phyloP scores from a whole-genome alignment of 345 rosid species.

The Raphanus raphanistrum region DNA sequence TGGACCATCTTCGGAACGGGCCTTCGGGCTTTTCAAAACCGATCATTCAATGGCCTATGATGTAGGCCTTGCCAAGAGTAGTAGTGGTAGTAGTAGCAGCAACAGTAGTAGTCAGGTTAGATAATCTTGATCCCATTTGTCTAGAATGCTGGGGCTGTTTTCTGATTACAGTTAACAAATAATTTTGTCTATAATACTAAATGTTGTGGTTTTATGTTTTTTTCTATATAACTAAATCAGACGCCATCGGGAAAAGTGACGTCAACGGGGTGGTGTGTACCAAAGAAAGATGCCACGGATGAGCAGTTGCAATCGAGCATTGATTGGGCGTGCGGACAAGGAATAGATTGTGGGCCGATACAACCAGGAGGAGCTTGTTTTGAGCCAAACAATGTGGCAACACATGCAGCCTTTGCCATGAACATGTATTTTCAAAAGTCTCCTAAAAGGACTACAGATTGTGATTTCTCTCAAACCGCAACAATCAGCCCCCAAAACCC shows the following conservation, averaged over 20 bases:
- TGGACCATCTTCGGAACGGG: conserved; percentile 77
- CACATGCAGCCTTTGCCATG: conserved; percentile 92
- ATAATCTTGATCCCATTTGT: neutral
- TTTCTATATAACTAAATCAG: neutral
- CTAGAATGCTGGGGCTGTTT: neutral
- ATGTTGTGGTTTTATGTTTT: neutral
- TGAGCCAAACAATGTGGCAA: conserved; percentile 63
- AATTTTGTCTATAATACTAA: neutral
- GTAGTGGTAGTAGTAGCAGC: conserved; percentile 43
- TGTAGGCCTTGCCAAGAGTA: conserved; percentile 63
- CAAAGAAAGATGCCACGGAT: conserved; percentile 52
- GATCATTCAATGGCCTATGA: conserved; percentile 78
- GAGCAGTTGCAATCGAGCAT: conserved; percentile 66
- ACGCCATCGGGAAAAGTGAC: conserved; percentile 52
- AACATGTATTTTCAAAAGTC: conserved; percentile 71
- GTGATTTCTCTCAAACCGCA: conserved; percentile 83
- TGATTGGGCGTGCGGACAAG: conserved; percentile 82
- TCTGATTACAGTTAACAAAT: neutral
- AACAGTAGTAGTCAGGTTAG: conserved; percentile 54
- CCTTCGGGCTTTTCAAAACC: conserved; percentile 72
- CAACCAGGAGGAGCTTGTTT: conserved; percentile 87
- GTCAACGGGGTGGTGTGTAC: conserved; percentile 63
- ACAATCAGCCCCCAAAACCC: conserved; percentile 67
- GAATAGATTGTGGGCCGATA: conserved; percentile 68
- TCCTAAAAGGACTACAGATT: conserved; percentile 47